Base-by-base conservation (phyloP, 768 basidiomycete species). In the Pleurotus cornucopiae region DNA sequence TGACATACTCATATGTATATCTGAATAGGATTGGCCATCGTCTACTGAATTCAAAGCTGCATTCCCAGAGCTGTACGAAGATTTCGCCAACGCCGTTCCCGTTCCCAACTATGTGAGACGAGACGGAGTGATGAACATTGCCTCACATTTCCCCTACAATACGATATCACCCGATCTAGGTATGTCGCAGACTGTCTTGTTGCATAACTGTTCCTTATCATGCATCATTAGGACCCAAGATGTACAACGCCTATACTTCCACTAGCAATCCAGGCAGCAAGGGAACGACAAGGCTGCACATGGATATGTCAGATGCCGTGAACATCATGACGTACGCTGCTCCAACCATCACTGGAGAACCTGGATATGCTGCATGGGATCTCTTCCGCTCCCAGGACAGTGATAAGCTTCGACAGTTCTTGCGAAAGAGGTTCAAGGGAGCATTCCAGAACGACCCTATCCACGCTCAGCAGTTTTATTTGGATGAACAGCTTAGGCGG, bases 301-400 rank as follows among this genome's bases (percentile, higher is more conserved):
- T 96, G 91, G 92, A 93, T 69, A 91, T 94, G 83, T 90, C 90
- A 0, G 94, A 94, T 63, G 94, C 95, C 4, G 73, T 97, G 58
- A 98, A 98, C 67, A 80, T 98, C 58, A 91, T 97, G 89, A 80
- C 91, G 1, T 85, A 84, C 65, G 83, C 94, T 6, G 75, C 81
- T 5, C 65, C 69, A 1, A 71, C 78, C 46, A 67, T 73, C 7
- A 79, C 88, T 21, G 84, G 88, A 26, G 79, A 80, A 5, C 79
- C 80, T 1, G 95, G 95, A 3, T 85, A 82, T 61, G 95, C 95
- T 0, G 90, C 85, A 0, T 98, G 95, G 95, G 94, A 97, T 66
- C 74, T 98, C 46, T 98, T 83, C 74, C 81, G 84, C 21, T 85
- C 91, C 0, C 81, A 88, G 54, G 94, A 96, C 63, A 84, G 91